These are phyloP conservation scores for Monosporozyma yasuniensis DNA, from an alignment of 805 yeast genomes.

Conservation along the genomic window DNA sequence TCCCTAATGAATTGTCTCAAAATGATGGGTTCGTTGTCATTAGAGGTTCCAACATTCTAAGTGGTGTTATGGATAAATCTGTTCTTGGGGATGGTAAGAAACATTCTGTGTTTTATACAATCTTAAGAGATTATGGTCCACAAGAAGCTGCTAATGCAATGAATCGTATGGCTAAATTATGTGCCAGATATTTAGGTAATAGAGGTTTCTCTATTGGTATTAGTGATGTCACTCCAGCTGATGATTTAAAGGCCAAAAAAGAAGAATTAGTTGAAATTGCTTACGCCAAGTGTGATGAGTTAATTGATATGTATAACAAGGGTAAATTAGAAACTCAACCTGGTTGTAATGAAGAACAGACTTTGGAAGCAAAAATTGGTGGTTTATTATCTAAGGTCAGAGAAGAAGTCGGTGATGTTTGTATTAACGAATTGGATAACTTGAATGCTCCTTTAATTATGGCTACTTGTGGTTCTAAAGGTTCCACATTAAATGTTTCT, in stretches of 20 bases:
- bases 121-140: slow-evolving; percentile 93
- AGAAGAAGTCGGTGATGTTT: slow-evolving; percentile 98
- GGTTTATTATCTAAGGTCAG: slow-evolving; percentile 93
- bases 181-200: slow-evolving; percentile 91
- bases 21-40: slow-evolving; percentile 92
- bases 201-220: slow-evolving; percentile 97
- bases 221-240: slow-evolving; percentile 92
- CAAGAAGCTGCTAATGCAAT: slow-evolving; percentile 90
- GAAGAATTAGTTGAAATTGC: slow-evolving; percentile 87
- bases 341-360: slow-evolving; percentile 97
- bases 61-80: slow-evolving; percentile 96
- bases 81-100: slow-evolving; percentile 96
- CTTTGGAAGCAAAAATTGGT: slow-evolving; percentile 94
- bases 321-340: slow-evolving; percentile 97
- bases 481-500: slow-evolving; percentile 94
- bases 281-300: slow-evolving; percentile 81
- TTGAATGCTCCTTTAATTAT: slow-evolving; percentile 93
- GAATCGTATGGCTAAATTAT: slow-evolving; percentile 98
- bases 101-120: slow-evolving; percentile 91
- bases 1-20: slow-evolving; percentile 91
- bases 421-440: slow-evolving; percentile 82
- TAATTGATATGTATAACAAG: slow-evolving; percentile 64
- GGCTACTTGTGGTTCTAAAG: slow-evolving; percentile 99
- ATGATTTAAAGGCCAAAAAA: slow-evolving; percentile 62
- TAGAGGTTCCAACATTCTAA: slow-evolving; percentile 76